These are phyloP conservation scores for Candida tetrigidarum DNA, from an alignment of 1,139 yeast species.

Conservation along the genomic window DNA sequence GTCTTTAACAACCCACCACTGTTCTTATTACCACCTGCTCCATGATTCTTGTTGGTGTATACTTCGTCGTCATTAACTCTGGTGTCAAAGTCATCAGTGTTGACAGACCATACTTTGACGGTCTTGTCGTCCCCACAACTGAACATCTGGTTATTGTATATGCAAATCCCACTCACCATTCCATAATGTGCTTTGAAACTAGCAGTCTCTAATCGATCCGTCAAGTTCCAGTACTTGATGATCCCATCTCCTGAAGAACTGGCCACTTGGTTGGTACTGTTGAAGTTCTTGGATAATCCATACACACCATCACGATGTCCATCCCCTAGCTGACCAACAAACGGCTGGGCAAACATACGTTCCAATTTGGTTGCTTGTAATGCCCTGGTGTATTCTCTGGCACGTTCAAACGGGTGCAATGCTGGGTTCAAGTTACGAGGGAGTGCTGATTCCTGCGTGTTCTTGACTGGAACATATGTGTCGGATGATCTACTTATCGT, in stretches of 20 bases:
- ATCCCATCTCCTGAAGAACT: constrained; percentile 97
- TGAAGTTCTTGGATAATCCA: constrained; percentile 78
- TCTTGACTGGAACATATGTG: constrained; percentile 87
- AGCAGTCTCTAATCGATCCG: constrained; percentile 70
- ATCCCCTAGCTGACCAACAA: constrained; percentile 90
- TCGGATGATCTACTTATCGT: constrained; percentile 92
- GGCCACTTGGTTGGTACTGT: constrained; percentile 74
- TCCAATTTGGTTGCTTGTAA: constrained; percentile 94
- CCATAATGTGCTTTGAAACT: constrained; percentile 92
- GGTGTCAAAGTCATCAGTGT: constrained; percentile 47
- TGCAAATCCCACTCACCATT: constrained; percentile 83
- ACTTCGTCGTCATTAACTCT: constrained; percentile 37
- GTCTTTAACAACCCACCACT: constrained; percentile 67
- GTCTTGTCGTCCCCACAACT: constrained; percentile 94
- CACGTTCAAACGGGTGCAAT: constrained; percentile 95
- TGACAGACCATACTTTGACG: constrained; percentile 78
- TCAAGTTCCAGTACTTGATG: constrained; percentile 89
- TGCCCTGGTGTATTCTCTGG: constrained; percentile 95
- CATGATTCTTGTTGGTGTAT: too few relatives aligned
- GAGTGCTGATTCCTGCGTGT: constrained; percentile 83
- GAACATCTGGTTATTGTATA: constrained; percentile 62
- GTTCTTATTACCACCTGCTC: not conserved
- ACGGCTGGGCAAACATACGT: constrained; percentile 97
- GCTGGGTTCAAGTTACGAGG: constrained; percentile 95
- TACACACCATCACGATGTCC: constrained; percentile 99